Conservation (phyloP, 345 rosid species). For the Corymbia maculata region DNA sequence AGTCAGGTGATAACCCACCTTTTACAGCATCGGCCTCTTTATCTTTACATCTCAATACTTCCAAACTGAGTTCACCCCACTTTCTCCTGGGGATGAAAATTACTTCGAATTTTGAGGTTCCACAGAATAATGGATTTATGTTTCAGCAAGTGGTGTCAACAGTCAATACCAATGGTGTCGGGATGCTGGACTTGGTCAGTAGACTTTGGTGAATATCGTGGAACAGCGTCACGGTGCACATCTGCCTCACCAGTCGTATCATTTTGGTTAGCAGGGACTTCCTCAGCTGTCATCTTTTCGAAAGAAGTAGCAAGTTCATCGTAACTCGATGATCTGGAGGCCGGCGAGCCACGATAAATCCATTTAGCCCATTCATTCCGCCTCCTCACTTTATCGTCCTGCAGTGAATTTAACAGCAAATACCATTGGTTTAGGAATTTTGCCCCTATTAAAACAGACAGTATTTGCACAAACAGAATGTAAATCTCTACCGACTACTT, state of each 20-base stretch:
- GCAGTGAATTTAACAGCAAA: slow-evolving; percentile 1
- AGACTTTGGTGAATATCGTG: not conserved
- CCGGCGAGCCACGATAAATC: slow-evolving; percentile 9
- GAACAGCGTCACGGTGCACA: not conserved
- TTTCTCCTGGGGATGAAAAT: not conserved
- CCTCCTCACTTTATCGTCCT: slow-evolving; percentile 53
- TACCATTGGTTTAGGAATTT: not conserved
- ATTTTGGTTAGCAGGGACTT: slow-evolving; percentile 6
- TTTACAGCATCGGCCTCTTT: not conserved
- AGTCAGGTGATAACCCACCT: not conserved
- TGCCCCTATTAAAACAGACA: not conserved
- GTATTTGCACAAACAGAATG: not conserved
- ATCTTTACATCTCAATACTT: not conserved
- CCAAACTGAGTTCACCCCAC: not conserved
- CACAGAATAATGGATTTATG: not conserved
- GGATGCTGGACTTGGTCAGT: not conserved
- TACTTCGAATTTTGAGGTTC: not conserved
- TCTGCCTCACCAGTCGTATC: not conserved
- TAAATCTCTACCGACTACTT: not conserved
- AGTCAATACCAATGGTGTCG: not conserved
- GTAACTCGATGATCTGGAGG: slow-evolving; percentile 7
- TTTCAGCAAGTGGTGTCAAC: not conserved
- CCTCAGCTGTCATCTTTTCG: slow-evolving; percentile 23
- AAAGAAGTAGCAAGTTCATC: slow-evolving; percentile 18
- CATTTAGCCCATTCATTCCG: slow-evolving; percentile 48